A percentile compares a stretch with the other conserved stretches of the same genome.
Conservation (phyloP, 352 stramenopile species). For the Globisporangium cederbergense region DNA sequence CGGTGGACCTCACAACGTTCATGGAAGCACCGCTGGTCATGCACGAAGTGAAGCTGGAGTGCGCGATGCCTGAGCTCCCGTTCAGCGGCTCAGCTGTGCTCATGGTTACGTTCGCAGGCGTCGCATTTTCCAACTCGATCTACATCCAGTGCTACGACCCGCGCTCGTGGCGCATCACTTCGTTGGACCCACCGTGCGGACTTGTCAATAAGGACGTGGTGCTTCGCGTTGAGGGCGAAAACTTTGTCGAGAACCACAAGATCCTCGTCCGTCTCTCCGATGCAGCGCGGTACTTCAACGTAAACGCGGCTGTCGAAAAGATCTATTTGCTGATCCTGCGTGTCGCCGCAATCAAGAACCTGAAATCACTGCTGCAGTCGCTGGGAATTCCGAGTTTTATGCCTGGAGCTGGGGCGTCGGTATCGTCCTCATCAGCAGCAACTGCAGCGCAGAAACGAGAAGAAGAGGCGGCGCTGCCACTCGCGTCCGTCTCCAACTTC, state of each 20-base stretch:
- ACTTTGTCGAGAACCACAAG: slow-evolving; percentile 72
- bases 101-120: slow-evolving; percentile 36
- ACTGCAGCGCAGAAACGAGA: slow-evolving; percentile 22
- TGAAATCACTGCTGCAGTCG: slow-evolving; percentile 32
- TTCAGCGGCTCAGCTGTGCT: slow-evolving; percentile 56
- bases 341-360: slow-evolving; percentile 44
- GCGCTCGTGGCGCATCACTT: slow-evolving; percentile 39
- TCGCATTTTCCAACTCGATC: slow-evolving; percentile 63
- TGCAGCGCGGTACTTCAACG: slow-evolving; percentile 36
- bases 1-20: slow-evolving; percentile 16
- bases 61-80: slow-evolving; percentile 44
- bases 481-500: slow-evolving; percentile 23
- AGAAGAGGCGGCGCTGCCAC: slow-evolving; percentile 26
- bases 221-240: slow-evolving; percentile 46
- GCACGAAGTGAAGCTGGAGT: slow-evolving; percentile 42
- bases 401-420: background rate
- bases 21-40: background rate
- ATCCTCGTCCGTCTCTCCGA: slow-evolving; percentile 53
- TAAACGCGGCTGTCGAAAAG: slow-evolving; percentile 30
- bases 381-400: slow-evolving; percentile 18
- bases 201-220: slow-evolving; percentile 27
- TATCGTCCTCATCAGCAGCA: background rate
- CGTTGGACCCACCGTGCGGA: slow-evolving; percentile 42
- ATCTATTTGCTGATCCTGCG: slow-evolving; percentile 52
- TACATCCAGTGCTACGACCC: slow-evolving; percentile 73